Base-by-base conservation (phyloP, 176 grass and related monocot genomes). In the Triticum turgidum region DNA sequence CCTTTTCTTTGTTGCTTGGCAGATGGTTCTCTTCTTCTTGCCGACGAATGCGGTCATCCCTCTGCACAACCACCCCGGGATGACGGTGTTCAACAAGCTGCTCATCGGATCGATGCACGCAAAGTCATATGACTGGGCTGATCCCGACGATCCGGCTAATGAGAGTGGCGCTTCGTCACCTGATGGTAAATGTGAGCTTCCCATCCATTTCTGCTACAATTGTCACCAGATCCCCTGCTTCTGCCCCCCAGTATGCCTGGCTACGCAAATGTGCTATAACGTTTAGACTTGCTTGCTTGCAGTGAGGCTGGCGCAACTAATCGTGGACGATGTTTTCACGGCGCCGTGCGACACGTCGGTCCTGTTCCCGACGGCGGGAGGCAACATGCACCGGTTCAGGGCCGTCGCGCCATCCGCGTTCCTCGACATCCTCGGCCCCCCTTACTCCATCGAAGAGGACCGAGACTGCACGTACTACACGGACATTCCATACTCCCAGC, bases 81-180 rank as follows among this genome's bases (percentile, higher is more conserved):
- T 98, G 96, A 98, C 96, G 1, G 96, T 98, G 58, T 98, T 98
- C 82, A 91, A 82, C 61, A 98, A 98, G 44, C 90, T 98, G 4
- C 90, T 98, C 4, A 86, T 96, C 0, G 97, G 97, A 7, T 87
- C 94, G 1, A 91, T 98, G 93, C 97, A 96, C 41, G 80, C 89
- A 51, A 92, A 91, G 81, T 96, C 97, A 0, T 98, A 96, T 9
- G 97, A 98, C 61, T 98, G 97, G 97, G 78, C 88, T 11, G 80
- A 87, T 85, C 72, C 91, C 34, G 39, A 87, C 9, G 39, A 87
- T 12, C 32, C 73, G 0, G 58, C 44, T 0, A 59, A 59, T 6
- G 4, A 5, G 32, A 79, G 14, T 6, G 79, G 52, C 7, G 38
- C 45, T 27, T 87, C 76, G 0, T 74, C 79, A 0, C 4, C 77